Conservation (phyloP, 495 filamentous ascomycete species). For the Cercophora samala region DNA sequence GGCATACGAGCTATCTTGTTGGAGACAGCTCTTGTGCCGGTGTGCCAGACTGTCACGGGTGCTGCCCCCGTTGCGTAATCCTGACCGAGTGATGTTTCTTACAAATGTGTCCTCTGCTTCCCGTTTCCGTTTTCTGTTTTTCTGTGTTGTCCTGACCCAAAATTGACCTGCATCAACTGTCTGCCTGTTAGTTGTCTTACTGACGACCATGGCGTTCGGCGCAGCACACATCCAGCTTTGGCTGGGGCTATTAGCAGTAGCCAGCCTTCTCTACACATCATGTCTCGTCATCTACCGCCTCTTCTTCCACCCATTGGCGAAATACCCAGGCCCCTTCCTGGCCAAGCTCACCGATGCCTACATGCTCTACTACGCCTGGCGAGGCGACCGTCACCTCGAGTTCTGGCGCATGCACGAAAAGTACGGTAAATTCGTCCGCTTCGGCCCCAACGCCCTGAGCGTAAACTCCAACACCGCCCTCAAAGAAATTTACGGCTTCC, state of each 20-base stretch:
- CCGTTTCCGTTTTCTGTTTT: background rate
- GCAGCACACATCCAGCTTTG: constrained; percentile 32
- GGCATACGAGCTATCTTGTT: background rate
- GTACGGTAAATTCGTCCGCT: constrained; percentile 58
- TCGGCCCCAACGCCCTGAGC: constrained; percentile 59
- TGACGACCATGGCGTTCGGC: constrained; percentile 25
- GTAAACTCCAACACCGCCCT: constrained; percentile 56
- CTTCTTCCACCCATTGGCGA: constrained; percentile 62
- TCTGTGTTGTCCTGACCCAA: background rate
- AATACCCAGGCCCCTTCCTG: constrained; percentile 61
- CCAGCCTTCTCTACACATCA: constrained; percentile 26
- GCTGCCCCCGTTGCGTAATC: constrained; percentile 14
- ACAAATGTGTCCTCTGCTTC: constrained; percentile 2
- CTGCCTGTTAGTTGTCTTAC: background rate
- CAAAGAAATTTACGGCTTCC: constrained; percentile 60
- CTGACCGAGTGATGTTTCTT: constrained; percentile 1
- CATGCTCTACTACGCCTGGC: constrained; percentile 55
- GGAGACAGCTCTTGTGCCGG: background rate
- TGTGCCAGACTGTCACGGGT: background rate
- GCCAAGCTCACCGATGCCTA: constrained; percentile 56
- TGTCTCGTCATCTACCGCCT: constrained; percentile 48
- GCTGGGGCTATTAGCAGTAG: constrained; percentile 25
- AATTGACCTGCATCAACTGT: background rate
- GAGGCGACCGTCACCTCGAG: constrained; percentile 58
- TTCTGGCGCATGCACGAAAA: constrained; percentile 55